Base-by-base conservation (phyloP, 257 asterid genomes). In the Fraxinus americana region DNA sequence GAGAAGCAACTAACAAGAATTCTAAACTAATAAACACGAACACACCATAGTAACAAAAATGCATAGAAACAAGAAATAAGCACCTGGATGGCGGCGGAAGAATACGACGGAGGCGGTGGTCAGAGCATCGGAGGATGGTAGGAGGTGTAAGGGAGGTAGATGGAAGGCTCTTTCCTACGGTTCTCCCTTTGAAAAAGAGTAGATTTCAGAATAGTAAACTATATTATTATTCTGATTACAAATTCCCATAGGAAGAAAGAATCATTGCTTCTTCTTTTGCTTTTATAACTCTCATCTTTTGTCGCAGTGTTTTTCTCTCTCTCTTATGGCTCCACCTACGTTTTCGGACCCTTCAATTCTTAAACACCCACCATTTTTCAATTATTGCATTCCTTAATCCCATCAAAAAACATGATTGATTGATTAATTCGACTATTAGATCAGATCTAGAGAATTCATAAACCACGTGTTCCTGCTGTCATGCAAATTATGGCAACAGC, bases 141-240 rank as follows among this genome's bases (percentile, higher is more conserved):
- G 78, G 77, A 79, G 36, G 77, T 78, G 63, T 76, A 83, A 54
- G 67, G 67, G 25, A 59, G 8, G 13, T 59, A 21, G 54, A 78
- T 82, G 82, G 84, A 73, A 78, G 39, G 77, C 78, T 81, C 39
- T 79, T 79, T 80, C 78, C 74, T 57, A 78, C 61, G 86, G 75
- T 79, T 84, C 70, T 82, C 27, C 45, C 57, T 50, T 73, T 45
- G 41, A 75, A 45, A 54, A 4, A 25, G 16, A 76, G 38, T 27
- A 65, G 74, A 68, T 69, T 27, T 82, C 9, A 71, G 69, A 32
- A 61, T 61, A 59, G 29, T 59, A 21, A 21, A 59, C 67, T 7
- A 59, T 61, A 61, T 61, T 61, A 61, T 23, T 61, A 63, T 67
- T 50, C 25, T 69, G 36, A 78, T 61, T 41, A 23, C 14, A 43